Conservation (phyloP, 2,329 filamentous ascomycete genomes). For the Pseudogymnoascus sp. region DNA sequence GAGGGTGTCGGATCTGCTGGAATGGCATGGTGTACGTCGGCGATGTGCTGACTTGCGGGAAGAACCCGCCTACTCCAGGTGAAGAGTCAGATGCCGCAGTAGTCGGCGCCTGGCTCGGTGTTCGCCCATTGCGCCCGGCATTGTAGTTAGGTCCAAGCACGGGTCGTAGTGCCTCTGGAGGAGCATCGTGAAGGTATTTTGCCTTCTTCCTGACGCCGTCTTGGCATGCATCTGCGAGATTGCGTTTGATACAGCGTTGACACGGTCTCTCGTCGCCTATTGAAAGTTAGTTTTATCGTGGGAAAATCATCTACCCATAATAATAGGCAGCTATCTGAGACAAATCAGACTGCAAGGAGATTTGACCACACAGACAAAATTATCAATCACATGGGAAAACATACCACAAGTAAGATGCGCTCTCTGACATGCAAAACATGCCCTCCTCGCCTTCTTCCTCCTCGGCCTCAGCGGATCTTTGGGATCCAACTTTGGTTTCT, state of each 20-base stretch:
- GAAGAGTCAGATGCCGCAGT: constrained; percentile 25
- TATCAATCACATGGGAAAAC: constrained; percentile 32
- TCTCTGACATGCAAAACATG: constrained; percentile 93
- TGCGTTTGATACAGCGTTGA: constrained; percentile 86
- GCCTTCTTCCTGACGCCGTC: constrained; percentile 98
- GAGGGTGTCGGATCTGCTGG: constrained; percentile 29
- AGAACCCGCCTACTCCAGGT: constrained; percentile 23
- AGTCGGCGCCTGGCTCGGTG: constrained; percentile 34
- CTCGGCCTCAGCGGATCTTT: constrained; percentile 87
- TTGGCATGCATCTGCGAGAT: constrained; percentile 82
- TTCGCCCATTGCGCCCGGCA: constrained; percentile 38
- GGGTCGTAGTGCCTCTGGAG: constrained; percentile 79
- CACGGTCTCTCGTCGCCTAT: constrained; percentile 92
- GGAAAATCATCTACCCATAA: constrained; percentile 6
- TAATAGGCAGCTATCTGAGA: background rate
- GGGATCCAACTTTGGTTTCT: constrained; percentile 61
- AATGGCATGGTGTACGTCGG: constrained; percentile 19
- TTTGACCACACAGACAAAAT: background rate
- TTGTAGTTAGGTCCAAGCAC: constrained; percentile 67
- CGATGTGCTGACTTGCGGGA: constrained; percentile 24
- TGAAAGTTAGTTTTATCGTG: constrained; percentile 21
- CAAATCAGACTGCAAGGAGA: constrained; percentile 10
- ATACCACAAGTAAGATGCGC: constrained; percentile 97
- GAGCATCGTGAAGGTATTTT: constrained; percentile 96
- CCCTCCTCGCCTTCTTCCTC: constrained; percentile 90